phyloP scores from a whole-genome alignment of 2,329 filamentous ascomycete species.

The Triangularia verruculosa region DNA sequence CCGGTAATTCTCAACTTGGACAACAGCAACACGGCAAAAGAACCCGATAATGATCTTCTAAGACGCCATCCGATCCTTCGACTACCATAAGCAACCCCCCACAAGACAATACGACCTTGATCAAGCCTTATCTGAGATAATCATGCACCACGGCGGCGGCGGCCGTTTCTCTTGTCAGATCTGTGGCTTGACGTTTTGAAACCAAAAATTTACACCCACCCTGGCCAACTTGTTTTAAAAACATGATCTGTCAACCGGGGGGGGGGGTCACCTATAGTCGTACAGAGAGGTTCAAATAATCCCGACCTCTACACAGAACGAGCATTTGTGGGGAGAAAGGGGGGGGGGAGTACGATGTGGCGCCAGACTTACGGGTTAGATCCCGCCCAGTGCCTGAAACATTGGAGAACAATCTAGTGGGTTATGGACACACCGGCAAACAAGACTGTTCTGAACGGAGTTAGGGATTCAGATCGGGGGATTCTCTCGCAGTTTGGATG shows the following conservation, averaged over 20 bases:
- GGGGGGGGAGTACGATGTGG: not conserved
- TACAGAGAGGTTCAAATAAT: not conserved
- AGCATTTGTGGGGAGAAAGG: not conserved
- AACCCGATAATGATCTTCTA: no score
- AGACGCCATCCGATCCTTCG: no score
- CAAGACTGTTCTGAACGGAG: no score
- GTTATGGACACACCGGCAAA: no score
- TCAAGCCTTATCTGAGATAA: not conserved
- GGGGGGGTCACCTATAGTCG: not conserved
- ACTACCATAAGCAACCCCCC: not conserved
- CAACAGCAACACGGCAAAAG: not conserved
- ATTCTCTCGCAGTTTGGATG: no score
- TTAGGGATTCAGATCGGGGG: no score
- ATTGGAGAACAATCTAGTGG: no score
- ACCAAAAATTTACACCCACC: not conserved
- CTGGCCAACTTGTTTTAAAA: not conserved
- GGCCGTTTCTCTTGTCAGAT: not conserved
- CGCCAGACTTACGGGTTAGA: no score
- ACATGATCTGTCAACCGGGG: not conserved
- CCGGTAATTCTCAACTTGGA: slow-evolving; percentile 20
- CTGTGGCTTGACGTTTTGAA: not conserved
- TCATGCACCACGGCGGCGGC: not conserved
- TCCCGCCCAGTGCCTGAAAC: no score
- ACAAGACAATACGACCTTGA: not conserved
- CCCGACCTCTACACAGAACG: not conserved